phyloP scores from a whole-genome alignment of 1,284 basidiomycete genomes.

The Takashimella koratensis region DNA sequence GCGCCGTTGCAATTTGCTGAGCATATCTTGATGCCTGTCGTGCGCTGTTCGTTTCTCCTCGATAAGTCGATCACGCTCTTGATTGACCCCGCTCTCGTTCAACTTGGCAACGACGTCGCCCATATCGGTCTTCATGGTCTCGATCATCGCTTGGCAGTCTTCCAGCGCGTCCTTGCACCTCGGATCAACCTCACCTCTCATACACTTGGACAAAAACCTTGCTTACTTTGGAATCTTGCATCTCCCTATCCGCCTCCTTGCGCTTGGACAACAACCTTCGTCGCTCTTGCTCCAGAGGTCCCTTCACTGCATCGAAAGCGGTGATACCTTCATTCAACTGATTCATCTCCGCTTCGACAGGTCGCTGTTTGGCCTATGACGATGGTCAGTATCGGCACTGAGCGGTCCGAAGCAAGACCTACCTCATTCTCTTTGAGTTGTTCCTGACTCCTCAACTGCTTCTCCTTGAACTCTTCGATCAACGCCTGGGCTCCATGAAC shows the following conservation, averaged over 20 bases:
- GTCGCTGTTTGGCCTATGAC: too few species aligned
- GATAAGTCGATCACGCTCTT: constrained; percentile 3
- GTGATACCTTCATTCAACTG: too few species aligned
- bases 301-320: too few species aligned
- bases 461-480: constrained; percentile 10
- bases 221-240: too few species aligned
- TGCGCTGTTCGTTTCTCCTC: constrained; percentile 7
- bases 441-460: constrained; percentile 1
- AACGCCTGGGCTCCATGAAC: too few species aligned
- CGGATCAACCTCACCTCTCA: too few species aligned
- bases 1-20: constrained; percentile 11
- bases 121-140: neutral
- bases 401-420: too few species aligned
- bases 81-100: constrained; percentile 53
- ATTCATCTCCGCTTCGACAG: too few species aligned
- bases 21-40: constrained; percentile 8
- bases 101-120: constrained; percentile 28
- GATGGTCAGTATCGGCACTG: too few species aligned
- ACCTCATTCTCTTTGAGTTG: neutral
- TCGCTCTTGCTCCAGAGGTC: neutral
- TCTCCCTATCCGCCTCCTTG: neutral
- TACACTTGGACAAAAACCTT: too few species aligned
- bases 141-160: neutral
- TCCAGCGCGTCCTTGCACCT: too few species aligned
- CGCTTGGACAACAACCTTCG: neutral